Evolutionary conservation across 805 yeast genomes (phyloP).

Genomic region (Candida tallmaniae): DNA sequence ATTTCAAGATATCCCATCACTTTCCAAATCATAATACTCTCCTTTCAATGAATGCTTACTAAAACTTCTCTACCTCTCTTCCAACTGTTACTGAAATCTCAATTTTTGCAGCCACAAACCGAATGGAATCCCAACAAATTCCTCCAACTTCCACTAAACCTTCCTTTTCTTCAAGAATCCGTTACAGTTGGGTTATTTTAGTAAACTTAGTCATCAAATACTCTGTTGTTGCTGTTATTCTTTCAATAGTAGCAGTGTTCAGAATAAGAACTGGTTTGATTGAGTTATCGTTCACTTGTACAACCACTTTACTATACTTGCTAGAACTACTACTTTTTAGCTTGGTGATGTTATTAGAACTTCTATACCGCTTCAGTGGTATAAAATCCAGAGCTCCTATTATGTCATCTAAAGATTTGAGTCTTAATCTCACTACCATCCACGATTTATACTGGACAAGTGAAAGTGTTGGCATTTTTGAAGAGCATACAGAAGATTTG

Average conservation of each 20-base stretch:
- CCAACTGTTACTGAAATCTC: too few relatives aligned
- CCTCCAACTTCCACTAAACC: too few relatives aligned
- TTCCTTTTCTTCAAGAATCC: too few relatives aligned
- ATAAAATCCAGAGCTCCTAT: not conserved
- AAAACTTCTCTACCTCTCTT: too few relatives aligned
- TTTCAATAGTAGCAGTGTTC: slow-evolving; percentile 3
- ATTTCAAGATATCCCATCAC: too few relatives aligned
- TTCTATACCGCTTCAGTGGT: not conserved
- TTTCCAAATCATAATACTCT: too few relatives aligned
- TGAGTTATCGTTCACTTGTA: not conserved
- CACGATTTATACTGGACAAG: slow-evolving; percentile 8
- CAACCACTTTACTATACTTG: slow-evolving; percentile 1
- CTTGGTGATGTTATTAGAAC: not conserved
- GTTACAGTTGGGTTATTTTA: too few relatives aligned
- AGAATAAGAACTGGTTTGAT: slow-evolving; percentile 3
- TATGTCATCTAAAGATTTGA: not conserved
- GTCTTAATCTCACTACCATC: slow-evolving; percentile 1
- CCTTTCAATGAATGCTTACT: too few relatives aligned
- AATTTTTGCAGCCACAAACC: too few relatives aligned
- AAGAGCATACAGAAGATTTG: not conserved
- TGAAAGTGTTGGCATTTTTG: not conserved
- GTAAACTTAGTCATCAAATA: too few relatives aligned
- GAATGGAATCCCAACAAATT: too few relatives aligned
- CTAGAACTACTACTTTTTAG: slow-evolving; percentile 2
- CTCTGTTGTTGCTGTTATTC: not conserved